Evolutionary conservation across 768 basidiomycete species (phyloP), one percentile per base, ranked within the genome.

Genomic region (Symmetrospora coprosmae): DNA sequence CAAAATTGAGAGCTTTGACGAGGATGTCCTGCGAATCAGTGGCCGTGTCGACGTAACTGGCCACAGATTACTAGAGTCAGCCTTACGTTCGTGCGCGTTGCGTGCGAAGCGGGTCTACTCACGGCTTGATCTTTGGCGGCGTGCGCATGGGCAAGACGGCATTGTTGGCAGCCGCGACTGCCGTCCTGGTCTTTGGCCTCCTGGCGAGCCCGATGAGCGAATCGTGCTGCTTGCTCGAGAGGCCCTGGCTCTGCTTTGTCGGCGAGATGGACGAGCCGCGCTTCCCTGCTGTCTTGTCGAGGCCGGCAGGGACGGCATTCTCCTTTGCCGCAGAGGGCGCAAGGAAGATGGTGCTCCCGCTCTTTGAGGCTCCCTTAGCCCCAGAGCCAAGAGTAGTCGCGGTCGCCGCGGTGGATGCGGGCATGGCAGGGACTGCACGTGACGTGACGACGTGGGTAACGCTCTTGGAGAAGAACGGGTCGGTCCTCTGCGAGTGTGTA

Each of bases 391-490:
- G n/a, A n/a, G n/a, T n/a, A n/a, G n/a, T n/a, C n/a, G n/a, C n/a
- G n/a, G n/a, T n/a, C n/a, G n/a, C n/a, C n/a, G n/a, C n/a, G n/a
- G n/a, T n/a, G n/a, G n/a, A n/a, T n/a, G n/a, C n/a, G n/a, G n/a
- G n/a, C n/a, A n/a, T n/a, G n/a, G 28, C 11, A 13, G 65, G 63
- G 47, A 66, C 63, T 50, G 47, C 21, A 2, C 71, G 66, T 67
- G 84, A 79, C 52, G 85, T 86, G 69, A 92, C 82, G 64, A 96
- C 78, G 74, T 97, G 92, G 0, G 89, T 90, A 25, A 92, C 81
- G 47, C 81, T 78, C 47, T 78, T 81, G 30, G 85, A 87, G 72
- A 96, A 91, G 77, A 94, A 94, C 63, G 82, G 79, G 49, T 92
- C 87, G 58, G 88, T 79, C 58, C 76, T 77, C 94, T 97, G 68